A percentile compares a stretch with the other conserved stretches of the same genome.
Conservation (phyloP, 345 rosid genomes). For the Linum lewisii region DNA sequence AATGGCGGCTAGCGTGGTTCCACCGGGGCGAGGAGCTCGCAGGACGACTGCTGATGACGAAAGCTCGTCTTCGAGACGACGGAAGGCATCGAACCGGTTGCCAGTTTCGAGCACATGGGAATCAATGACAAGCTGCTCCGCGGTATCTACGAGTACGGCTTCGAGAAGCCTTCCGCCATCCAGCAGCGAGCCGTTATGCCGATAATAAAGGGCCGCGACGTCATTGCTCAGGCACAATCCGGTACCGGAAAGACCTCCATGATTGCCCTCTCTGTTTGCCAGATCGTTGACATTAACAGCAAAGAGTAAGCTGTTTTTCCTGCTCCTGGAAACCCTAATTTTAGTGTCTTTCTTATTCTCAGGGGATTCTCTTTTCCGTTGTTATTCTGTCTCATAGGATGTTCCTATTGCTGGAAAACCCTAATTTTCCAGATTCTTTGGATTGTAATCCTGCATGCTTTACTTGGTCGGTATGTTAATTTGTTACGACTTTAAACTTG, state of each 20-base stretch:
- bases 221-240: constrained; percentile 97
- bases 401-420: not conserved
- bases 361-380: too few species aligned
- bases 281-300: constrained; percentile 54
- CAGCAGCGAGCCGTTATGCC: constrained; percentile 97
- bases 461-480: not conserved
- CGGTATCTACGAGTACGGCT: constrained; percentile 78
- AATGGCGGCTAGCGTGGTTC: constrained; percentile 3
- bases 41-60: not conserved
- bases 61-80: constrained; percentile 54
- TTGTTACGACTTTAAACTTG: not conserved
- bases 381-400: too few species aligned
- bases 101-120: constrained; percentile 81
- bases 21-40: constrained; percentile 1
- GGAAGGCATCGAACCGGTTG: constrained; percentile 74
- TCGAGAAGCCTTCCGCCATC: constrained; percentile 92
- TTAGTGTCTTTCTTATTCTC: not conserved
- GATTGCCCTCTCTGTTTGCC: constrained; percentile 95
- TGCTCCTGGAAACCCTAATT: constrained; percentile 23
- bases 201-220: constrained; percentile 80
- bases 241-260: constrained; percentile 96
- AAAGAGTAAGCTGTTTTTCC: constrained; percentile 48
- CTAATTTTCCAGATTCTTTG: not conserved
- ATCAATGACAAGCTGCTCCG: constrained; percentile 70
- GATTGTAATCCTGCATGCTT: not conserved